Evolutionary conservation across 208 protist species (phyloP).

Genomic region (Wallacemonas sp.): DNA sequence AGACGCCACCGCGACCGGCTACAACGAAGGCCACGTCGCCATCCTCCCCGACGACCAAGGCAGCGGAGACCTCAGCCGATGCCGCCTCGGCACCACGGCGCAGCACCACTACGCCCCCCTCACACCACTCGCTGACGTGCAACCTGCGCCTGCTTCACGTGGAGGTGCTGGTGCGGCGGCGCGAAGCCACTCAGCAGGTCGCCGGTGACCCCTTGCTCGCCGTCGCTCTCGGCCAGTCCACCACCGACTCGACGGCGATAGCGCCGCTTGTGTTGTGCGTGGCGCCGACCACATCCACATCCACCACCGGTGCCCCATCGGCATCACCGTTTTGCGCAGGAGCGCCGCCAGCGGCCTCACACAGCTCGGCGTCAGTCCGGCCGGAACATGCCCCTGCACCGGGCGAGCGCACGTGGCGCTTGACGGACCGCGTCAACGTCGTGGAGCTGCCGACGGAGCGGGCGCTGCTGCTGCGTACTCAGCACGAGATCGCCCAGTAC

Average conservation of each 20-base stretch:
- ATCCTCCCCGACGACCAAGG: background rate
- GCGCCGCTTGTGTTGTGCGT: slow-evolving; percentile 53
- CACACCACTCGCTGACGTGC: slow-evolving; percentile 10
- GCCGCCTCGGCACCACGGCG: background rate
- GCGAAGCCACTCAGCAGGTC: slow-evolving; percentile 21
- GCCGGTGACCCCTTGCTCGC: slow-evolving; percentile 40
- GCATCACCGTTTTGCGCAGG: background rate
- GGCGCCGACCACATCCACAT: background rate
- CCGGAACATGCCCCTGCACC: background rate
- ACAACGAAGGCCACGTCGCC: too few relatives aligned
- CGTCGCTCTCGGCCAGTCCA: slow-evolving; percentile 49
- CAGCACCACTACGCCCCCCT: background rate
- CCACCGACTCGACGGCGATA: slow-evolving; percentile 17
- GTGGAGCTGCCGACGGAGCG: slow-evolving; percentile 38
- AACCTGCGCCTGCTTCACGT: slow-evolving; percentile 39
- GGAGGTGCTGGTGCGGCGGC: slow-evolving; percentile 47
- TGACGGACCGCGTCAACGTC: slow-evolving; percentile 34
- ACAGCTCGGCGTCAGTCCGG: background rate
- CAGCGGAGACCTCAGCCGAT: background rate
- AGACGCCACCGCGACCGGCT: too few relatives aligned
- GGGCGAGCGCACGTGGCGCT: background rate
- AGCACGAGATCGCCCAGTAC: slow-evolving; percentile 35
- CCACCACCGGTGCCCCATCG: background rate
- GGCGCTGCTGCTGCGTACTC: slow-evolving; percentile 42
- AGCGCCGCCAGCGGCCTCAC: background rate